These are phyloP conservation scores for Saitoella complicata DNA, from an alignment of 805 yeast genomes.

Conservation along the genomic window DNA sequence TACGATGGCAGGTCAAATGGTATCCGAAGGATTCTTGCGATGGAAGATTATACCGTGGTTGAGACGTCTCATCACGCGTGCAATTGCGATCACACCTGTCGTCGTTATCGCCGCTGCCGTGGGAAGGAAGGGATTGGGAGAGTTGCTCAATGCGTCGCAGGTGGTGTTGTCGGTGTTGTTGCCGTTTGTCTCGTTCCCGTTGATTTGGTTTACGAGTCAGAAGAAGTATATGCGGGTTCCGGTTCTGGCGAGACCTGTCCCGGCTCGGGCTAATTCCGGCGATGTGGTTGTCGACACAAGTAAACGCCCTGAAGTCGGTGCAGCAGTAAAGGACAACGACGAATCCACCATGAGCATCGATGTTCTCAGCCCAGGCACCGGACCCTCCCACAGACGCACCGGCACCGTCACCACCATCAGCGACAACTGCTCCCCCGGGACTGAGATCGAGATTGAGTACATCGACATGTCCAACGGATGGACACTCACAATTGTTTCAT, in stretches of 20 bases:
- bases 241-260: conserved; percentile 6
- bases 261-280: too few species aligned
- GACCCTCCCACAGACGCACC: too few species aligned
- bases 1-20: conserved; percentile 80
- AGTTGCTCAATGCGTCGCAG: conserved; percentile 71
- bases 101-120: conserved; percentile 50
- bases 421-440: too few species aligned
- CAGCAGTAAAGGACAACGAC: too few species aligned
- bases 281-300: too few species aligned
- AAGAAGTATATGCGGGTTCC: conserved; percentile 42
- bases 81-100: conserved; percentile 70
- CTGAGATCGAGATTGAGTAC: too few species aligned
- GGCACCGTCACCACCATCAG: too few species aligned
- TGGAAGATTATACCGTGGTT: conserved; percentile 74
- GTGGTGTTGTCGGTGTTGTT: conserved; percentile 66
- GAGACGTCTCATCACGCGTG: conserved; percentile 60
- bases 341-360: too few species aligned
- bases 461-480: too few species aligned
- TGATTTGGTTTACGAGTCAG: conserved; percentile 63
- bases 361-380: too few species aligned
- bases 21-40: conserved; percentile 73
- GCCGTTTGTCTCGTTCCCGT: conserved; percentile 74
- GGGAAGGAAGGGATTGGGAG: conserved; percentile 56
- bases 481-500: too few species aligned
- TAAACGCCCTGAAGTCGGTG: too few species aligned